Percentiles rank a stretch among this genome's conserved stretches.
phyloP scores from a whole-genome alignment of 345 rosid genomes.

The Hibiscus mutabilis region DNA sequence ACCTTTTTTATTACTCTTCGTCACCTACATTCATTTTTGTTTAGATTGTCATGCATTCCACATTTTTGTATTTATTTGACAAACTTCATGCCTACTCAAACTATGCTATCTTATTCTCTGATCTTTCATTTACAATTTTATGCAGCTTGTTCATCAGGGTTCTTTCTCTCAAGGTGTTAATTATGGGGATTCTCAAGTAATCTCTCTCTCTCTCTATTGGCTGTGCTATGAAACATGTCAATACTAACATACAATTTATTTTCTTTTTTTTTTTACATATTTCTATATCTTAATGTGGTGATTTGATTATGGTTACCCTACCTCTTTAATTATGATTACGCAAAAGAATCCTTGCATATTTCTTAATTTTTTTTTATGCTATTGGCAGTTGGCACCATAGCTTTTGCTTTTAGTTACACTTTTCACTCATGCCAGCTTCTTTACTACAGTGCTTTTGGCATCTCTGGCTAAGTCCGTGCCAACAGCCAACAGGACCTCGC shows the following conservation, averaged over 20 bases:
- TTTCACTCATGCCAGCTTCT: neutral
- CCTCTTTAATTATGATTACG: neutral
- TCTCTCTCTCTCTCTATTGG: neutral
- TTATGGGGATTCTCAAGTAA: slow-evolving; percentile 61
- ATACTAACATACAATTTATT: neutral
- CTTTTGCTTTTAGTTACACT: neutral
- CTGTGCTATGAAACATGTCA: neutral
- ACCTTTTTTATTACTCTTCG: neutral
- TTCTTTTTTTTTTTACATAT: neutral
- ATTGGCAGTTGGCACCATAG: neutral
- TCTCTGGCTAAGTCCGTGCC: neutral
- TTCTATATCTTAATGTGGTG: neutral
- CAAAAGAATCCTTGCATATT: neutral
- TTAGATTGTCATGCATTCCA: neutral
- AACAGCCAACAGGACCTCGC: neutral
- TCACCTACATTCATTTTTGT: neutral
- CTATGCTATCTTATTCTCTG: neutral
- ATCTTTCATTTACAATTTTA: slow-evolving; percentile 13
- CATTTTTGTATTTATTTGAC: neutral
- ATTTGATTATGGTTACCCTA: neutral
- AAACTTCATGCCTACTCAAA: neutral
- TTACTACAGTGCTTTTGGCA: neutral
- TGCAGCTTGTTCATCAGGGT: slow-evolving; percentile 60
- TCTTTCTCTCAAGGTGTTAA: slow-evolving; percentile 42
- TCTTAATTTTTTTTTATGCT: neutral